Conservation (phyloP, 805 yeast species). For the Spathaspora sp. region DNA sequence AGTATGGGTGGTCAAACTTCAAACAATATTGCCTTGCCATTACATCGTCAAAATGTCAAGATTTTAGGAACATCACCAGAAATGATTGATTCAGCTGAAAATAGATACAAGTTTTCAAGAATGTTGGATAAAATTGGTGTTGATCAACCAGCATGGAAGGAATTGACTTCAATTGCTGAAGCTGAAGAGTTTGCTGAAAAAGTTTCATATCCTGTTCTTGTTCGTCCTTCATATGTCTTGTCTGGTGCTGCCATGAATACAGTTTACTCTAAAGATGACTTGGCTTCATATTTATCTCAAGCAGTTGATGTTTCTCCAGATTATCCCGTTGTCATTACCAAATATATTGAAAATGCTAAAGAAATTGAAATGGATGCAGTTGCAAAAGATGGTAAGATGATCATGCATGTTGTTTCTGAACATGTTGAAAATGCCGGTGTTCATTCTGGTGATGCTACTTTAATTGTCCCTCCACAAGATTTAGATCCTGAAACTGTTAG, state of each 20-base stretch:
- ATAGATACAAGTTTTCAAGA: conserved; percentile 95
- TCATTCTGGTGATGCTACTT: conserved; percentile 98
- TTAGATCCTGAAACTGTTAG: conserved; percentile 86
- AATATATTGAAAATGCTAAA: conserved; percentile 93
- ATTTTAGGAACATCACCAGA: conserved; percentile 96
- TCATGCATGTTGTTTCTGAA: conserved; percentile 97
- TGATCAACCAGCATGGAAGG: conserved; percentile 99
- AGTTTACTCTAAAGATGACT: conserved; percentile 83
- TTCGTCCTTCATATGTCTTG: conserved; percentile 94
- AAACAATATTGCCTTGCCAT: conserved; percentile 88
- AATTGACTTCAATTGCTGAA: conserved; percentile 85
- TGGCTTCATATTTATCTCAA: conserved; percentile 82
- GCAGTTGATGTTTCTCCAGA: conserved; percentile 98
- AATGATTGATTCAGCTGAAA: conserved; percentile 97
- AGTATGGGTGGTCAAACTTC: conserved; percentile 99
- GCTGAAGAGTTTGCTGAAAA: conserved; percentile 89
- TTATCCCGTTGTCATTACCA: conserved; percentile 95
- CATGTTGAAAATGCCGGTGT: conserved; percentile 99
- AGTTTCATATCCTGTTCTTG: conserved; percentile 91
- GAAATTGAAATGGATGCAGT: conserved; percentile 99
- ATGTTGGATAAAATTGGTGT: conserved; percentile 95
- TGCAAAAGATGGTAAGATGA: conserved; percentile 88
- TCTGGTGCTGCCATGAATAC: conserved; percentile 99
- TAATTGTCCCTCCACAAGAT: conserved; percentile 96
- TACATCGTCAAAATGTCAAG: conserved; percentile 92